Evolutionary conservation across 257 asterid genomes (phyloP).

Genomic region (Nicotiana obtusifolia): DNA sequence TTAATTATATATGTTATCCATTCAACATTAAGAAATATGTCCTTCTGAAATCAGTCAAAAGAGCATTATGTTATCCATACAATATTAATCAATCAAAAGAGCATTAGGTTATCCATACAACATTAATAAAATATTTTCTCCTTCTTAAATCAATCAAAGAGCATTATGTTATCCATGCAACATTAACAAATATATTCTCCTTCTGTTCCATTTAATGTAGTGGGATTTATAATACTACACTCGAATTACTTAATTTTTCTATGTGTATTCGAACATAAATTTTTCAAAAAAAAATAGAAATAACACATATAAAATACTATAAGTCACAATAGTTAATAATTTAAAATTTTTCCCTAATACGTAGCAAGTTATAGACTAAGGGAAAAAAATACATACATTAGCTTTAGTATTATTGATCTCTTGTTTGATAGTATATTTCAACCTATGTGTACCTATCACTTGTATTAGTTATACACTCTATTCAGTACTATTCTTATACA

Average conservation of each 20-base stretch:
- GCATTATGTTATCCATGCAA: not conserved
- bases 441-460: too few species aligned
- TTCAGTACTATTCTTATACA: too few species aligned
- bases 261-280: not conserved
- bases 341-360: not conserved
- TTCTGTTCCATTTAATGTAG: not conserved
- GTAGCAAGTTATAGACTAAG: too few species aligned
- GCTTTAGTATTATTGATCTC: too few species aligned
- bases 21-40: not conserved
- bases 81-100: not conserved
- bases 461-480: too few species aligned
- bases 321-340: not conserved
- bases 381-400: too few species aligned
- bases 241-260: not conserved
- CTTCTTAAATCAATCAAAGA: not conserved
- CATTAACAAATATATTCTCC: not conserved
- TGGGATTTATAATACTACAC: fast-evolving
- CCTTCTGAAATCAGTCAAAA: too few species aligned
- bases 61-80: too few species aligned
- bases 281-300: not conserved
- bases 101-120: not conserved
- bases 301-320: not conserved
- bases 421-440: too few species aligned
- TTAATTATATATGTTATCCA: not conserved
- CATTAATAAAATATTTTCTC: not conserved